Percentiles rank a stretch among this genome's conserved stretches.
Evolutionary conservation across 768 basidiomycete genomes (phyloP).

Genomic region (Xerocomus spinulosus): DNA sequence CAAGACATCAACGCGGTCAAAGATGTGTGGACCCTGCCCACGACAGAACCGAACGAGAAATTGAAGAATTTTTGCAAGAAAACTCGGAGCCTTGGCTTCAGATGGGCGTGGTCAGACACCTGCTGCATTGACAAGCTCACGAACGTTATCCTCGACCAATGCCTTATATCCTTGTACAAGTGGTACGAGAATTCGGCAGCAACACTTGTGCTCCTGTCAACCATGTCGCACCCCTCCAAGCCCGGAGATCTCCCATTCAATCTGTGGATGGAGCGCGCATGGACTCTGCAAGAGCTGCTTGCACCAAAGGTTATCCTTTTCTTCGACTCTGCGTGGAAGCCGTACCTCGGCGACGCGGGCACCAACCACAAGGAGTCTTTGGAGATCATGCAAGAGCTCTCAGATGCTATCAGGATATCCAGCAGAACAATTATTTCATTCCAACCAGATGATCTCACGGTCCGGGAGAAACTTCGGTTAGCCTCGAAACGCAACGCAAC

Average conservation of each 20-base stretch:
- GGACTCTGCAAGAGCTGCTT: conserved; percentile 19
- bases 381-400: conserved; percentile 9
- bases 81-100: conserved; percentile 4
- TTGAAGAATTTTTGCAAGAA: conserved; percentile 6
- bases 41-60: conserved; percentile 1
- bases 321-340: conserved; percentile 7
- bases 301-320: conserved; percentile 7
- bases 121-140: conserved; percentile 9
- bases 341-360: conserved; percentile 3
- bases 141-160: conserved; percentile 1
- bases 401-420: conserved; percentile 4
- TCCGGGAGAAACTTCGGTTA: conserved; percentile 8
- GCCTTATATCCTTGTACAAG: conserved; percentile 11
- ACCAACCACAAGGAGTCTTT: conserved; percentile 10
- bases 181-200: conserved; percentile 10
- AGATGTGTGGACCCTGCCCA: conserved; percentile 4
- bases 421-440: conserved; percentile 1
- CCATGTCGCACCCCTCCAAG: not conserved
- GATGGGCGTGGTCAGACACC: conserved; percentile 15
- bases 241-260: not conserved
- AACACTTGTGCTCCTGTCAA: conserved; percentile 2
- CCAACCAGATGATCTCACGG: conserved; percentile 3
- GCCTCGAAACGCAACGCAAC: conserved; percentile 10
- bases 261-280: conserved; percentile 11
- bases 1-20: conserved; percentile 3